Evolutionary conservation across 1,139 yeast genomes (phyloP).

Genomic region (Pneumocystis murina): DNA sequence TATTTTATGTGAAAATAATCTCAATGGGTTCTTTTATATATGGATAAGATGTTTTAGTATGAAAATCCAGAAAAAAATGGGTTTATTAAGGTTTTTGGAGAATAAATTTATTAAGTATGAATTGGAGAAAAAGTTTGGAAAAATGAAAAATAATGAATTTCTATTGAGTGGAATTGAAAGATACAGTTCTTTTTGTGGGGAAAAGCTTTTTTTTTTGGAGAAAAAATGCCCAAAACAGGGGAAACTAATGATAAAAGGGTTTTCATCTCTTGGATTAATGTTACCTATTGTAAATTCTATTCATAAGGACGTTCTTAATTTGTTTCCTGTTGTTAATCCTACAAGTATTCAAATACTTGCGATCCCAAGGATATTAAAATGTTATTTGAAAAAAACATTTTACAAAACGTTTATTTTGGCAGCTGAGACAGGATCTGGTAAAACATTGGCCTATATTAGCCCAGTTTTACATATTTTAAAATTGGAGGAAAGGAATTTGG

Average conservation of each 20-base stretch:
- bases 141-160: not conserved
- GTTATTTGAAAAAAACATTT: slow-evolving; percentile 19
- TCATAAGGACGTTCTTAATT: slow-evolving; percentile 35
- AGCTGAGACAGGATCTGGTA: slow-evolving; percentile 94
- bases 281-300: slow-evolving; percentile 55
- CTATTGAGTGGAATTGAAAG: not conserved
- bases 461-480: slow-evolving; percentile 52
- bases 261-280: slow-evolving; percentile 49
- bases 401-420: slow-evolving; percentile 64
- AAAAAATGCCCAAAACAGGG: not conserved
- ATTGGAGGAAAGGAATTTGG: not conserved
- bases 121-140: not conserved
- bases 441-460: slow-evolving; percentile 79
- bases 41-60: not conserved
- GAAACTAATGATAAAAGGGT: slow-evolving; percentile 18
- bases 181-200: not conserved
- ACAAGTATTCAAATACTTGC: slow-evolving; percentile 51
- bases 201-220: not conserved
- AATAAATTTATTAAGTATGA: not conserved
- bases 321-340: slow-evolving; percentile 30
- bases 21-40: not conserved
- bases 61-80: not conserved
- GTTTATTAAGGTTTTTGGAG: not conserved
- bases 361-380: slow-evolving; percentile 33
- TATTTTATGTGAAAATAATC: not conserved